Evolutionary conservation across 331 rosid species (phyloP), one percentile per base, ranked within the genome.

Genomic region (Prunus yedoensis): DNA sequence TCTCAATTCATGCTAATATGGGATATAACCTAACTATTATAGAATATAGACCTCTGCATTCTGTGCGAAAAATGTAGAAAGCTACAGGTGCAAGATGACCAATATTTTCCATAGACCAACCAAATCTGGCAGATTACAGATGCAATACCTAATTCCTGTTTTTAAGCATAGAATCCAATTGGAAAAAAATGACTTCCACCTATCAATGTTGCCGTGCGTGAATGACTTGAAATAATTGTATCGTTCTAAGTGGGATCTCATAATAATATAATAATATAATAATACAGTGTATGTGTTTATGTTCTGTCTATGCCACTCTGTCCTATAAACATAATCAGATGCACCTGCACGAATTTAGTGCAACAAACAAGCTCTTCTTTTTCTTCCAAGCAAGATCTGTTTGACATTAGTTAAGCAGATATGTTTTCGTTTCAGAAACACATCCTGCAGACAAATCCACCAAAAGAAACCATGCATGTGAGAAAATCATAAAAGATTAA

Each of bases 51-150:
- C 45, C 60, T 11, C 13, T 18, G 70, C 70, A 38, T 20, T 59
- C 20, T 45, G 68, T 45, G 17, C 15, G 30, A 27, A 46, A 30
- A 73, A 59, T 60, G 58, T 11, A 17, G 59, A 73, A 68, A 69
- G 57, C 56, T 45, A 45, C 52, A 43, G 65, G 76, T 73, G 77
- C 77, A 73, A 45, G 28, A 73, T 17, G 53, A 18, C 68, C 77
- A 45, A 59, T 51, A 73, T 25, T 8, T 73, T 59, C 45, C 6
- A 16, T 20, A 25, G 30, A 46, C 77, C 68, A 41, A 23, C 25
- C 52, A 43, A 66, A 66, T 73, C 46, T 28, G 47, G 69, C 49
- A 52, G 49, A 16, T 51, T 25, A 9, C 49, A 52, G 62, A 16
- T 30, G 62, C 17, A 51, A 18, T 70, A 13, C 68, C 76, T 41